Evolutionary conservation across 768 basidiomycete species (phyloP).

Genomic region (Bullera alba): DNA sequence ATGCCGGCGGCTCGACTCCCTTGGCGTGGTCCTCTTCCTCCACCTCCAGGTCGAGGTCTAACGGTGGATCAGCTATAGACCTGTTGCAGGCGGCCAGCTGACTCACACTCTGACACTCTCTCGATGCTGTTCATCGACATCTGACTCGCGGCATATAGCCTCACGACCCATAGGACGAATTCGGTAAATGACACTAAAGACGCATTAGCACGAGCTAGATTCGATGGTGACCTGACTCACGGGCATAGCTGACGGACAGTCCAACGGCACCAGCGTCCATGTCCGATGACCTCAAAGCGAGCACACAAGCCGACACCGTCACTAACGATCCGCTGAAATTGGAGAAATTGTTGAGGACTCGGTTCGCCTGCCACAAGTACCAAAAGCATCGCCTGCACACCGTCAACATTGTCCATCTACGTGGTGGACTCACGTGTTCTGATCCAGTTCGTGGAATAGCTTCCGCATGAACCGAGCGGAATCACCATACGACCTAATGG

Average conservation of each 20-base stretch:
- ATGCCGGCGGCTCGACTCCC: constrained; percentile 47
- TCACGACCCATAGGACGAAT: constrained; percentile 48
- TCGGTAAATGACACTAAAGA: constrained; percentile 43
- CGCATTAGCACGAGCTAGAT: neutral
- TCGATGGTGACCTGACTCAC: constrained; percentile 13
- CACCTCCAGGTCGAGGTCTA: constrained; percentile 42
- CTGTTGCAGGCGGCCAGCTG: neutral
- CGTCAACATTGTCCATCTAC: neutral
- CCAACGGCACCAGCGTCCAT: constrained; percentile 45
- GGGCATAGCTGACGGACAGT: constrained; percentile 33
- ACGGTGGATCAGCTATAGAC: constrained; percentile 1
- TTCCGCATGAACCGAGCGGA: constrained; percentile 46
- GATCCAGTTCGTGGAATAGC: constrained; percentile 44
- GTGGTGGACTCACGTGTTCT: constrained; percentile 38
- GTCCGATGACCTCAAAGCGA: constrained; percentile 39
- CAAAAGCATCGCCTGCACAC: constrained; percentile 45
- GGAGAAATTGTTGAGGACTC: constrained; percentile 41
- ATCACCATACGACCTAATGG: constrained; percentile 49
- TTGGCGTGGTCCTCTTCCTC: constrained; percentile 35
- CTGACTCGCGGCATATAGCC: constrained; percentile 43
- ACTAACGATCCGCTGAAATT: constrained; percentile 47
- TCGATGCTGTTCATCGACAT: constrained; percentile 50
- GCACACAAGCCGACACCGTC: constrained; percentile 42
- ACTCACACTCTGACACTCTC: constrained; percentile 46
- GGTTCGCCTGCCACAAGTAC: constrained; percentile 46